These are phyloP conservation scores for Reutealis trisperma DNA, from an alignment of 345 rosid species.

Conservation along the genomic window DNA sequence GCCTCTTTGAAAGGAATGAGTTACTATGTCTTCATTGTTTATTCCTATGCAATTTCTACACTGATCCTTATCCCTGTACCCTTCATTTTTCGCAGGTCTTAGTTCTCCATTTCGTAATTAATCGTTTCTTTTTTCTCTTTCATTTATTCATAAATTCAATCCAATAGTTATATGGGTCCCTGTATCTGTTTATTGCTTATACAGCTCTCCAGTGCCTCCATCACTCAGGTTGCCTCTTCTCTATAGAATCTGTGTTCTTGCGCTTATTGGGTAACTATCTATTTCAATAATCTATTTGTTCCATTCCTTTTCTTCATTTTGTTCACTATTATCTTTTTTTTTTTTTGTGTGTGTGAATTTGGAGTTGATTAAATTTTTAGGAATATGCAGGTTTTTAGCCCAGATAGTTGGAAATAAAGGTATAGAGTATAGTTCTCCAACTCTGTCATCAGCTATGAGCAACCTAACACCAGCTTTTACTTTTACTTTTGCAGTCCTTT, in stretches of 20 bases:
- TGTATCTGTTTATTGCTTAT: background rate
- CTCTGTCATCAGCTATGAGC: conserved; percentile 47
- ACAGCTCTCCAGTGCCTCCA: background rate
- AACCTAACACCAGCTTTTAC: conserved; percentile 47
- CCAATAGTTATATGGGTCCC: background rate
- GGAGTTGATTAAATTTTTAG: too few species aligned
- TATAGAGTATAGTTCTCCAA: conserved; percentile 39
- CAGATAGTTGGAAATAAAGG: conserved; percentile 33
- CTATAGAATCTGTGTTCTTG: background rate
- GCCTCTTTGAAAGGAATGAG: background rate
- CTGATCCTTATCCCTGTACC: background rate
- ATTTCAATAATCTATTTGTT: too few species aligned
- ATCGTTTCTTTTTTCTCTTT: background rate
- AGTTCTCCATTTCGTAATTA: background rate
- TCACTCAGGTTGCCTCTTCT: background rate
- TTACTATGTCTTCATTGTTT: background rate
- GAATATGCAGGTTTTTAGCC: conserved; percentile 16
- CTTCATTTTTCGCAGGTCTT: background rate
- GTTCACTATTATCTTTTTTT: too few species aligned
- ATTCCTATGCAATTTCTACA: background rate
- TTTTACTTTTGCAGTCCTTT: conserved; percentile 20
- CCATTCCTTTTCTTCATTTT: too few species aligned
- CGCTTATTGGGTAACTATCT: background rate
- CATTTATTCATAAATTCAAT: background rate
- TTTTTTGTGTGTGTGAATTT: too few species aligned